phyloP scores from a whole-genome alignment of 1,139 yeast species.

The Lodderomyces pseudojiufengensis region DNA sequence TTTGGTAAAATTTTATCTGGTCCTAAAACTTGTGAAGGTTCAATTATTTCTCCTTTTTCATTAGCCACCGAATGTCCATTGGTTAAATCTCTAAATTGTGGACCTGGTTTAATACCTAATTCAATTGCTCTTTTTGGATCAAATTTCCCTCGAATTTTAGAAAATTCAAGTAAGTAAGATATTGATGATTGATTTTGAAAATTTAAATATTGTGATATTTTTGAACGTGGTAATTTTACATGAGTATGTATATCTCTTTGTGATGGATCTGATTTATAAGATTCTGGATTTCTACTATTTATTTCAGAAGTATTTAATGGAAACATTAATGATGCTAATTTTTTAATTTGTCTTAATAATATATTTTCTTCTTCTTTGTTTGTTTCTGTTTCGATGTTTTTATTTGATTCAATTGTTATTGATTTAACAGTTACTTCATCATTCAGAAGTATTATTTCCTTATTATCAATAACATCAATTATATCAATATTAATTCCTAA shows the following conservation, averaged over 20 bases:
- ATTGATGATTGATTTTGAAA: slow-evolving; percentile 28
- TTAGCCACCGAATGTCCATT: slow-evolving; percentile 57
- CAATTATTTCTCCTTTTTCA: slow-evolving; percentile 54
- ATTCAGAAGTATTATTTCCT: slow-evolving; percentile 40
- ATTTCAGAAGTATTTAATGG: slow-evolving; percentile 42
- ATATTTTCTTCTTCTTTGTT: neutral
- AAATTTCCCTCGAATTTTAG: slow-evolving; percentile 77
- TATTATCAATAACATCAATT: slow-evolving; percentile 28
- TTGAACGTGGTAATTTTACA: slow-evolving; percentile 27
- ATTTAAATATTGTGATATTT: slow-evolving; percentile 5
- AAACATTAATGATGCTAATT: slow-evolving; percentile 44
- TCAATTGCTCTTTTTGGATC: slow-evolving; percentile 59
- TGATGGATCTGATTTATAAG: slow-evolving; percentile 39
- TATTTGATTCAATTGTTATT: slow-evolving; percentile 32
- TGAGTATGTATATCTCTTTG: slow-evolving; percentile 44
- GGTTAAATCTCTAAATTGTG: slow-evolving; percentile 54
- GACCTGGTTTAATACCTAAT: slow-evolving; percentile 69
- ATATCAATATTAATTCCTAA: slow-evolving; percentile 62
- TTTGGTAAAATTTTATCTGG: slow-evolving; percentile 56
- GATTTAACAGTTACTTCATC: slow-evolving; percentile 52
- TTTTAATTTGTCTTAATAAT: slow-evolving; percentile 23
- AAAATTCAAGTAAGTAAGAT: slow-evolving; percentile 62
- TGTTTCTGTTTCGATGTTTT: neutral
- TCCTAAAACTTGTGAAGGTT: slow-evolving; percentile 72
- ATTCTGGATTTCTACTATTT: slow-evolving; percentile 35